Evolutionary conservation across 73 alveolate genomes (phyloP).

Genomic region (Paramecium caudatum): DNA sequence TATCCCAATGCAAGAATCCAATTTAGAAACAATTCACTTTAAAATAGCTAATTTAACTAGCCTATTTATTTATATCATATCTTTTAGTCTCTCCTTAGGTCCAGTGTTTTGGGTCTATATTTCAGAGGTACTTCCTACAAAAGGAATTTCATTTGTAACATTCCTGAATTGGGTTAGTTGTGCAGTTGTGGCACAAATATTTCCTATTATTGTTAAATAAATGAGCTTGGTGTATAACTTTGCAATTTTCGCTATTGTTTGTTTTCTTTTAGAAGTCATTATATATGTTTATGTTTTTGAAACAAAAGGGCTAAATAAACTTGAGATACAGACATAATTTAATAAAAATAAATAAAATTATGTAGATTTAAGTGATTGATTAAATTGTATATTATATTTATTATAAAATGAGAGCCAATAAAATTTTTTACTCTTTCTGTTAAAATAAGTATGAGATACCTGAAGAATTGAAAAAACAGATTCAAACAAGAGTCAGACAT

Average conservation of each 20-base stretch:
- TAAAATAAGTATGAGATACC: no score
- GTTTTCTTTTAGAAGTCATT: not conserved
- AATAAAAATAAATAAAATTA: not conserved
- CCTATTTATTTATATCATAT: not conserved
- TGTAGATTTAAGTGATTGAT: not conserved
- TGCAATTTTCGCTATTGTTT: not conserved
- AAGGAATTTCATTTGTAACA: not conserved
- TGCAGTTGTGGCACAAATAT: not conserved
- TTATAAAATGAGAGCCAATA: no score
- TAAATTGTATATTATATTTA: no score
- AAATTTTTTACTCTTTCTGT: no score
- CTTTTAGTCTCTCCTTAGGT: slow-evolving; percentile 26
- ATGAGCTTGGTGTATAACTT: not conserved
- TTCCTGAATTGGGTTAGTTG: slow-evolving; percentile 17
- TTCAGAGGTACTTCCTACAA: not conserved
- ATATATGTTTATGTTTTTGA: not conserved
- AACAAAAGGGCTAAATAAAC: not conserved
- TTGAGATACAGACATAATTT: not conserved
- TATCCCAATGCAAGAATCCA: not conserved
- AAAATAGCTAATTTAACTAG: no score
- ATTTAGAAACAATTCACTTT: no score
- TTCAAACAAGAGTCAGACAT: slow-evolving; percentile 2
- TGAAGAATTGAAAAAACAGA: not conserved
- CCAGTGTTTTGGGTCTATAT: slow-evolving; percentile 49
- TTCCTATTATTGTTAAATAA: not conserved